phyloP scores from a whole-genome alignment of 73 alveolate genomes.

The Stentor coeruleus region DNA sequence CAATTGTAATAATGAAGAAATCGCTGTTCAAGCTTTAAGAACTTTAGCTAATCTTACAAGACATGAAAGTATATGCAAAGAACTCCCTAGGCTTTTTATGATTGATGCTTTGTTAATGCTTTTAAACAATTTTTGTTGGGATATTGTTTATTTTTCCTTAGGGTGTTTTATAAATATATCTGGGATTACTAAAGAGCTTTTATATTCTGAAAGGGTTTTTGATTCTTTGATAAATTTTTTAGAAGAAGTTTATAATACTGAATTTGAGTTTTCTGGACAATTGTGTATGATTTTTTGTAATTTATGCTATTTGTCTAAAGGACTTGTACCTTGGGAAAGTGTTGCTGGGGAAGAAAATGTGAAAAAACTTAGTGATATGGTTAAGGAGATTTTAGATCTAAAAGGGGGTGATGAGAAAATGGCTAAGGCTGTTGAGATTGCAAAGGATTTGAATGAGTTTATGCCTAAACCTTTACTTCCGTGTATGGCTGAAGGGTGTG shows the following conservation, averaged over 20 bases:
- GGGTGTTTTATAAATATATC: slow-evolving; percentile 4
- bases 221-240: neutral
- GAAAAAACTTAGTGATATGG: neutral
- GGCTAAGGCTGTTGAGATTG: neutral
- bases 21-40: neutral
- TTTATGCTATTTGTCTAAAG: neutral
- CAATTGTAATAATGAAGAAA: neutral
- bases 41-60: neutral
- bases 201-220: slow-evolving; percentile 6
- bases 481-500: slow-evolving; percentile 5
- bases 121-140: neutral
- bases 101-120: neutral
- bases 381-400: neutral
- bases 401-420: neutral
- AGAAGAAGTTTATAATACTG: neutral
- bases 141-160: slow-evolving; percentile 8
- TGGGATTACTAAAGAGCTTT: neutral
- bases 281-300: slow-evolving; percentile 4
- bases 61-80: slow-evolving; percentile 3
- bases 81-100: neutral
- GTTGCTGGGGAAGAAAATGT: slow-evolving; percentile 25
- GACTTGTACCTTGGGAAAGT: slow-evolving; percentile 18
- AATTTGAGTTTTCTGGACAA: neutral
- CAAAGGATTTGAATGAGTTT: neutral
- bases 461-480: slow-evolving; percentile 23